Percentiles rank a stretch among this genome's conserved stretches.
Conservation (phyloP, 1,139 yeast genomes). For the Zygoascus hellenicus region DNA sequence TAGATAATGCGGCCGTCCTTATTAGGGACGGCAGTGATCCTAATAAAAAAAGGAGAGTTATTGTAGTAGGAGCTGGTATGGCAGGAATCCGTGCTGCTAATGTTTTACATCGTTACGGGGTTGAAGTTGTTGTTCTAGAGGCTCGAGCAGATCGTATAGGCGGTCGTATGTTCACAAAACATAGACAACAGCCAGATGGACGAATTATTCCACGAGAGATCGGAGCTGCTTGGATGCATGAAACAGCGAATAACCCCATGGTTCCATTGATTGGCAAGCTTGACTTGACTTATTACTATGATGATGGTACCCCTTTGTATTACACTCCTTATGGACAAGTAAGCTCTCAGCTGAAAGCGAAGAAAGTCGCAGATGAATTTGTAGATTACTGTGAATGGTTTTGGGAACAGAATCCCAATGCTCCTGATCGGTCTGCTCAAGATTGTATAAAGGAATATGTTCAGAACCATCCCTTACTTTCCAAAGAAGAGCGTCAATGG, state of each 20-base stretch:
- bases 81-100: constrained; percentile 71
- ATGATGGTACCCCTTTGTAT: constrained; percentile 39
- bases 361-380: constrained; percentile 51
- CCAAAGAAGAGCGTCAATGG: constrained; percentile 46
- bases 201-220: constrained; percentile 26
- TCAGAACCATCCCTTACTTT: constrained; percentile 41
- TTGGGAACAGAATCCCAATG: constrained; percentile 46
- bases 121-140: constrained; percentile 45
- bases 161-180: constrained; percentile 48
- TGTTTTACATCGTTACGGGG: constrained; percentile 40
- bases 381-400: constrained; percentile 54
- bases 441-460: constrained; percentile 46
- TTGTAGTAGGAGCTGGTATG: constrained; percentile 74
- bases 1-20: neutral
- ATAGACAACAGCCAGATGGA: constrained; percentile 40
- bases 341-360: constrained; percentile 35
- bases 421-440: constrained; percentile 46
- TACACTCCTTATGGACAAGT: constrained; percentile 32
- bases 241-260: constrained; percentile 57
- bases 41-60: constrained; percentile 25
- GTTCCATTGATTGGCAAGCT: constrained; percentile 50
- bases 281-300: constrained; percentile 38
- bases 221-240: constrained; percentile 83
- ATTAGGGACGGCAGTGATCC: neutral
- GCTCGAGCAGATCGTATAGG: constrained; percentile 49